Percentiles rank a stretch among this genome's conserved stretches.
Conservation (phyloP, 208 protist genomes). For the Acanthamoeba healyi region DNA sequence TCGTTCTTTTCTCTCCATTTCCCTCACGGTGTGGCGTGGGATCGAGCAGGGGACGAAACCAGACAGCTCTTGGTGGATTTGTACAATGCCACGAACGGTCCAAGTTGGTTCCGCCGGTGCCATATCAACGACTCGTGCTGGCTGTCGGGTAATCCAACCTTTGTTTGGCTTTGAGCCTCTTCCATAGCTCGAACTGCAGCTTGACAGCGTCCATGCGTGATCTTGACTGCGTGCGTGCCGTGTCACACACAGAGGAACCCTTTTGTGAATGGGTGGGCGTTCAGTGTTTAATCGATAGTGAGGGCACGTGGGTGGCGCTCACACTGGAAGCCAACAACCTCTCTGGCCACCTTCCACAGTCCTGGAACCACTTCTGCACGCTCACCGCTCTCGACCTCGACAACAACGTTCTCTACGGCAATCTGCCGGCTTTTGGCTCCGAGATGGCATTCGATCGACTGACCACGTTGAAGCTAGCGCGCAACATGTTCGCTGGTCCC, state of each 20-base stretch:
- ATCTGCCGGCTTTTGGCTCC: background rate
- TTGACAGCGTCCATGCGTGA: too few relatives aligned
- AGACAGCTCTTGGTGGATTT: background rate
- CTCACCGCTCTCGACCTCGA: background rate
- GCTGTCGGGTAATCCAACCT: background rate
- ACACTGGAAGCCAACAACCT: background rate
- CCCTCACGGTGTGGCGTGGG: too few relatives aligned
- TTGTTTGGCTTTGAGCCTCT: too few relatives aligned
- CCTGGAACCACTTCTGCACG: background rate
- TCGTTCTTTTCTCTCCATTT: background rate
- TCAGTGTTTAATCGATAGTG: background rate
- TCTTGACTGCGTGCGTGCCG: background rate
- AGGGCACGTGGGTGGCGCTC: background rate
- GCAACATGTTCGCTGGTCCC: background rate
- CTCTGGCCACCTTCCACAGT: background rate
- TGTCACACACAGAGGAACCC: too few relatives aligned
- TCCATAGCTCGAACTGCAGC: too few relatives aligned
- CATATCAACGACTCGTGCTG: background rate
- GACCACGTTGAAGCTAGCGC: background rate
- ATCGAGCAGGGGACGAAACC: background rate
- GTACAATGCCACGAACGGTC: background rate
- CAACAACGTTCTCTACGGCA: background rate
- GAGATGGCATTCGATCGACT: background rate
- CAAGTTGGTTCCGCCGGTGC: background rate
- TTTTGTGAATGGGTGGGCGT: background rate